phyloP scores from a whole-genome alignment of 176 grass and related monocot species.

The Metroxylon sagu region DNA sequence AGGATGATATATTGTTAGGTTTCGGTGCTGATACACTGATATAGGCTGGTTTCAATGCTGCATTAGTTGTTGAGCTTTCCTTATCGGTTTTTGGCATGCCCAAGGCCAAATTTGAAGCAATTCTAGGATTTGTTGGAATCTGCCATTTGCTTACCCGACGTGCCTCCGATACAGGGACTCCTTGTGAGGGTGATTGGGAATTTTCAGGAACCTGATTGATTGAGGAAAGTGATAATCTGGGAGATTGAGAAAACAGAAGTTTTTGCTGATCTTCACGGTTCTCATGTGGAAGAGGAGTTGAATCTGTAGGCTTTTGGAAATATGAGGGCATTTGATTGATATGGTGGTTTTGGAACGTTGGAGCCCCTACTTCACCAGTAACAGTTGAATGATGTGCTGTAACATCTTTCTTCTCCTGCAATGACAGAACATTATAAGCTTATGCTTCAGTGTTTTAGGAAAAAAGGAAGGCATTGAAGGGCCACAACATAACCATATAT shows the following conservation, averaged over 20 bases:
- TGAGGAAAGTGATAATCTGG: conserved; percentile 38
- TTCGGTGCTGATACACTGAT: conserved; percentile 56
- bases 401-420: conserved; percentile 9
- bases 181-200: conserved; percentile 41
- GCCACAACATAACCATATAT: no score
- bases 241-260: conserved; percentile 51
- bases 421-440: not conserved
- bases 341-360: conserved; percentile 36
- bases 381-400: not conserved
- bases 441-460: no score
- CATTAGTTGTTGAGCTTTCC: conserved; percentile 40
- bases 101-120: conserved; percentile 66
- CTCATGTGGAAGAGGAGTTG: conserved; percentile 25
- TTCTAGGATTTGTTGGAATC: conserved; percentile 68
- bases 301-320: conserved; percentile 30
- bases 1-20: conserved; percentile 35
- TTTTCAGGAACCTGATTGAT: conserved; percentile 43
- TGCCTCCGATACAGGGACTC: conserved; percentile 22
- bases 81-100: conserved; percentile 48
- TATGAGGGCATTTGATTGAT: conserved; percentile 31
- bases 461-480: no score
- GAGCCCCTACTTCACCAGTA: conserved; percentile 20
- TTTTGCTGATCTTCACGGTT: conserved; percentile 51
- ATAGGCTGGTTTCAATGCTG: conserved; percentile 64
- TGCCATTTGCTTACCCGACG: conserved; percentile 70